These are phyloP conservation scores for Trypanosoma grayi DNA, from an alignment of 208 protist genomes.

Conservation along the genomic window DNA sequence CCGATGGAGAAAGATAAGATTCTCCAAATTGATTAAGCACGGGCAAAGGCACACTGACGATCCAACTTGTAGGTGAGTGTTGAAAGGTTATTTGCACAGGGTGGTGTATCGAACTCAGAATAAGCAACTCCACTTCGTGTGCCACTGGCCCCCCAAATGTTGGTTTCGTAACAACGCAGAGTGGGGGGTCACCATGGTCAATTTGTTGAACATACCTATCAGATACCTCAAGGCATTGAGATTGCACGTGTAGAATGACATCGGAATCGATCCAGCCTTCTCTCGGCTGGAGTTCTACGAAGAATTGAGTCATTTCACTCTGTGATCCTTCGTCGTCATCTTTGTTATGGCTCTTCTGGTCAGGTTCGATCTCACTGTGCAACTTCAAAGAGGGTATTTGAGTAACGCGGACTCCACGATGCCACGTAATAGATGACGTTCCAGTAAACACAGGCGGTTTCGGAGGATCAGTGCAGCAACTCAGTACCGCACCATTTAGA, in stretches of 20 bases:
- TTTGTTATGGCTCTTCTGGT: not conserved
- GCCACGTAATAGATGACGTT: not conserved
- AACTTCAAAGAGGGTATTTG: not conserved
- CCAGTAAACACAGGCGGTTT: constrained; percentile 2
- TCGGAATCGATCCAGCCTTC: constrained; percentile 7
- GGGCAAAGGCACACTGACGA: constrained; percentile 23
- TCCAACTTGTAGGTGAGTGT: constrained; percentile 21
- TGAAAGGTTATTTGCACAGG: constrained; percentile 47
- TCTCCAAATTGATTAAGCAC: constrained; percentile 5
- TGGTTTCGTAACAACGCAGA: constrained; percentile 31
- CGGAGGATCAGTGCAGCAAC: not conserved
- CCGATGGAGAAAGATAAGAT: not conserved
- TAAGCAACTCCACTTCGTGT: constrained; percentile 52
- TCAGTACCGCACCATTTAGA: constrained; percentile 9
- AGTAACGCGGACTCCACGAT: constrained; percentile 7
- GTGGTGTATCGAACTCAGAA: constrained; percentile 32
- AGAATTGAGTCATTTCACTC: not conserved
- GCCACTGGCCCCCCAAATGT: constrained; percentile 36
- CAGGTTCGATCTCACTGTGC: not conserved
- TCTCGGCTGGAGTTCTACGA: constrained; percentile 8
- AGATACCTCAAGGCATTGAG: constrained; percentile 24
- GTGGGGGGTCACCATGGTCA: constrained; percentile 11
- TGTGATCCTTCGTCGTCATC: not conserved
- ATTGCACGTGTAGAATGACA: constrained; percentile 12
- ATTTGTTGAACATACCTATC: constrained; percentile 20